A percentile compares a stretch with the other conserved stretches of the same genome.
Conservation (phyloP, 768 basidiomycete species). For the Termitomyces sp. region DNA sequence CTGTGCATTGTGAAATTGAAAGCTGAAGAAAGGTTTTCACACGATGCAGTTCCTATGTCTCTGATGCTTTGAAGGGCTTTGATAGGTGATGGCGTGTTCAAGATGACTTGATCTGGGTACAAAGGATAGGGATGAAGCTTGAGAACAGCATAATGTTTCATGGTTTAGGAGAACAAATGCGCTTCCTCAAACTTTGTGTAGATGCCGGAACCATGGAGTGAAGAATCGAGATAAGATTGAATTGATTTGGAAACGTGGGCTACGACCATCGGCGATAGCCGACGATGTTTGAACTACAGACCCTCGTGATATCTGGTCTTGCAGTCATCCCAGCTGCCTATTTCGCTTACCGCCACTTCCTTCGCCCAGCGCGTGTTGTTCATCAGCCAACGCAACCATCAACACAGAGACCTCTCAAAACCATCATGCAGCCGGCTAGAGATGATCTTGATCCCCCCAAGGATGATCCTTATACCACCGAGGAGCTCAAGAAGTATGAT, state of each 20-base stretch:
- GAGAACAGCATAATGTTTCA: neutral
- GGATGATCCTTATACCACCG: constrained; percentile 69
- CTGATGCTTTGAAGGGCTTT: neutral
- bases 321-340: constrained; percentile 22
- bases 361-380: constrained; percentile 1
- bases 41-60: neutral
- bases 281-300: constrained; percentile 17
- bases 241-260: neutral
- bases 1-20: neutral
- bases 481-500: constrained; percentile 65
- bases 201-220: no score
- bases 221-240: constrained; percentile 4
- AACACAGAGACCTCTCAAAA: constrained; percentile 33
- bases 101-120: neutral
- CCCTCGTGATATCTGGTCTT: constrained; percentile 21
- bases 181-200: neutral
- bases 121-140: neutral
- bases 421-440: constrained; percentile 68
- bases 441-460: constrained; percentile 66
- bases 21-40: neutral
- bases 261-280: constrained; percentile 9
- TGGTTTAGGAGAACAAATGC: neutral
- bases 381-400: constrained; percentile 20
- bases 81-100: neutral
- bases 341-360: constrained; percentile 18